Conservation (phyloP, 1,284 basidiomycete species). For the Ustilago curta region DNA sequence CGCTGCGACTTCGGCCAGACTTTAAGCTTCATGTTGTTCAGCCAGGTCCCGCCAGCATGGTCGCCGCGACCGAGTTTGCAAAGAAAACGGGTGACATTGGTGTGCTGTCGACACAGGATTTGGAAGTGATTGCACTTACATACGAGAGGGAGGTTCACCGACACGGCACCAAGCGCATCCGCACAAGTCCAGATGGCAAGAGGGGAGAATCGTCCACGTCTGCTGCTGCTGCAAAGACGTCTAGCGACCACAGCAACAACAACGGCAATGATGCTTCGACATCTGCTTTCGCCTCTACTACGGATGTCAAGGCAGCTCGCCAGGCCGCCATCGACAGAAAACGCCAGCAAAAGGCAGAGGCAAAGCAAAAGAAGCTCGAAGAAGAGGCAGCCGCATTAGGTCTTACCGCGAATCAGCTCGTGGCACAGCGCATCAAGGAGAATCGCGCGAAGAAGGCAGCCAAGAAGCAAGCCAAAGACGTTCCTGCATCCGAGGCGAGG, state of each 20-base stretch:
- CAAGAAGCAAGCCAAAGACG: slow-evolving; percentile 37
- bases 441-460: slow-evolving; percentile 44
- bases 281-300: slow-evolving; percentile 10
- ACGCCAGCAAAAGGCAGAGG: slow-evolving; percentile 37
- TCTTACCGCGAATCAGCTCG: slow-evolving; percentile 37
- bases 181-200: slow-evolving; percentile 71
- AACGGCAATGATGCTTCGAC: slow-evolving; percentile 24
- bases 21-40: slow-evolving; percentile 62
- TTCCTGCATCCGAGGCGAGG: slow-evolving; percentile 7
- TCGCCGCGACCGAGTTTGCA: slow-evolving; percentile 85
- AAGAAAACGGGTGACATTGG: slow-evolving; percentile 97
- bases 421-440: slow-evolving; percentile 37
- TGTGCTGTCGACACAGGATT: slow-evolving; percentile 89
- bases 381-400: slow-evolving; percentile 31
- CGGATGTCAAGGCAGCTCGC: slow-evolving; percentile 19
- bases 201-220: slow-evolving; percentile 37
- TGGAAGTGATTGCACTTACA: slow-evolving; percentile 90
- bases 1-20: slow-evolving; percentile 53
- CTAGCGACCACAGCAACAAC: slow-evolving; percentile 17
- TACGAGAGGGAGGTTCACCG: slow-evolving; percentile 78
- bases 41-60: slow-evolving; percentile 60
- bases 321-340: slow-evolving; percentile 47
- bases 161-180: slow-evolving; percentile 72
- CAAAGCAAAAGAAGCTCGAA: slow-evolving; percentile 37
- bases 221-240: slow-evolving; percentile 3